Conservation (phyloP, 768 basidiomycete species). For the Amanita pseudoporphyria region DNA sequence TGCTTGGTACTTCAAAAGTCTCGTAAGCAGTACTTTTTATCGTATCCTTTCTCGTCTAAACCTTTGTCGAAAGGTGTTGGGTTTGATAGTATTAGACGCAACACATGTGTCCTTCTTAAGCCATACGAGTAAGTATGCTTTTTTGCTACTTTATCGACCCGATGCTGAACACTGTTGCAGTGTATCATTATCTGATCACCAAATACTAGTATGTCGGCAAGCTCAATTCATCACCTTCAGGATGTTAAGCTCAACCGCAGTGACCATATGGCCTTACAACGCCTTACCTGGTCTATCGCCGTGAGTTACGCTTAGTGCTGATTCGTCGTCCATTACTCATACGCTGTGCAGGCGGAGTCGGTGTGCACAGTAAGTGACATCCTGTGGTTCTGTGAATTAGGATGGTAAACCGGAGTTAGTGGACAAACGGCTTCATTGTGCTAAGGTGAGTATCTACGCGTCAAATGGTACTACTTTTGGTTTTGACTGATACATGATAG, state of each 20-base stretch:
- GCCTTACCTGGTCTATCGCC: slow-evolving; percentile 26
- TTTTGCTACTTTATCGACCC: not conserved
- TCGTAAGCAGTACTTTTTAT: slow-evolving; percentile 20
- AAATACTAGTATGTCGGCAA: slow-evolving; percentile 24
- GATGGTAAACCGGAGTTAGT: slow-evolving; percentile 18
- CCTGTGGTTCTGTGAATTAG: not conserved
- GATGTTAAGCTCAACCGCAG: slow-evolving; percentile 9
- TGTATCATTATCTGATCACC: slow-evolving; percentile 39
- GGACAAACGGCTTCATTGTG: slow-evolving; percentile 39
- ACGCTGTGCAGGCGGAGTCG: slow-evolving; percentile 29
- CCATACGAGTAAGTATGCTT: slow-evolving; percentile 28
- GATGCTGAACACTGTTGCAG: slow-evolving; percentile 17
- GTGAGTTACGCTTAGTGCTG: slow-evolving; percentile 17
- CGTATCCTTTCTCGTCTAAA: not conserved
- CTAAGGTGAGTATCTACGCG: slow-evolving; percentile 29
- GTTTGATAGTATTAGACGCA: slow-evolving; percentile 33
- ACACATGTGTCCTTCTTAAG: slow-evolving; percentile 38
- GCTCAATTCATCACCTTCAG: not conserved
- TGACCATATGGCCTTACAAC: slow-evolving; percentile 14
- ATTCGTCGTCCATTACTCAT: not conserved
- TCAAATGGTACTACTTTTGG: not conserved
- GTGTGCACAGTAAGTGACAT: slow-evolving; percentile 31
- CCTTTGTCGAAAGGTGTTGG: slow-evolving; percentile 25
- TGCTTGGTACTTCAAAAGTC: slow-evolving; percentile 27
- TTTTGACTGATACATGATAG: slow-evolving; percentile 14